Base-by-base conservation (phyloP, 768 basidiomycete species). In the Pisolithus microcarpus region DNA sequence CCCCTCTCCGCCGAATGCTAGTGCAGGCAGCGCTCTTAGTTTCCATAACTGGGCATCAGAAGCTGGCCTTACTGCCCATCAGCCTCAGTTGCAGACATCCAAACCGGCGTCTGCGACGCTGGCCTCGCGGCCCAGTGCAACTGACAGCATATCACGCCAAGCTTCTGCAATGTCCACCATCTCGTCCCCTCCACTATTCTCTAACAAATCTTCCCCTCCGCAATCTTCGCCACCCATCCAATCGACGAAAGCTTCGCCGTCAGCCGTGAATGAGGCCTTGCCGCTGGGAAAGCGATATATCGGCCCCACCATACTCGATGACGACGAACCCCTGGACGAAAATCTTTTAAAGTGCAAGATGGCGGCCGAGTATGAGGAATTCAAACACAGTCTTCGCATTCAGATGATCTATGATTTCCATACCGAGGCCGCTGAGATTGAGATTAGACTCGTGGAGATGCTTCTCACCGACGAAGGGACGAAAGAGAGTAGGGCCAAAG, bases 371-470 rank as follows among this genome's bases (percentile, higher is more conserved):
- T 68, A 62, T 31, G 66, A 65, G 2, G 57, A 61, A 39, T 67
- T 58, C 37, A 67, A 68, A 52, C 46, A 65, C 37, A 50, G 61
- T 34, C 59, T 67, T 16, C 67, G 66, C 6, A 67, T 68, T 5
- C 65, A 67, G 53, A 67, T 67, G 65, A 67, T 67, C 26, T 59
- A 66, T 49, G 52, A 67, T 9, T 67, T 67, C 53, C 65, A 67
- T 23, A 57, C 53, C 3, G 60, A 61, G 51, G 65, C 65, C 2
- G 63, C 65, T 7, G 50, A 61, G 13, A 51, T 65, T 52, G 65
- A 67, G 50, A 61, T 68, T 28, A 60, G 60, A 38, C 63, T 68
- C 18, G 57, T 68, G 15, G 58, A 61, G 40, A 56, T 45, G 1
- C 65, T 67, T 24, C 46, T 65, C n/a, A 48, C 59, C 0, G 52